Evolutionary conservation across 2,329 filamentous ascomycete species (phyloP).

Genomic region (Monilinia fructigena): DNA sequence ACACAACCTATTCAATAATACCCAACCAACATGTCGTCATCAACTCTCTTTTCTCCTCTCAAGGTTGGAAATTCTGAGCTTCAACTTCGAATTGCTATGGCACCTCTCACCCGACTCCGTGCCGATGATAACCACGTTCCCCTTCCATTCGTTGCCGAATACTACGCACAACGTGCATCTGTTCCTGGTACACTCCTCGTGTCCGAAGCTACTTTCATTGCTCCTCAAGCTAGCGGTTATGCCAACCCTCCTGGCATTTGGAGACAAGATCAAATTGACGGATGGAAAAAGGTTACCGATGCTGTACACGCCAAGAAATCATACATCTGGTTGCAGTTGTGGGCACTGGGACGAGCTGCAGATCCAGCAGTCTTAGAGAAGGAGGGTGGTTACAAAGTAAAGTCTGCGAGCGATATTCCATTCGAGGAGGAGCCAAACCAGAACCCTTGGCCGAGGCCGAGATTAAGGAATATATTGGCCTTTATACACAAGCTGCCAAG

Average conservation of each 20-base stretch:
- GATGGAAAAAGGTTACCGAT: constrained; percentile 57
- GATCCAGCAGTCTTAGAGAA: constrained; percentile 23
- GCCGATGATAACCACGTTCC: constrained; percentile 49
- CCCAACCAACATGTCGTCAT: constrained; percentile 22
- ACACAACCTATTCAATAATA: neutral
- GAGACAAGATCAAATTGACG: constrained; percentile 50
- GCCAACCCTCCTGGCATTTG: constrained; percentile 56
- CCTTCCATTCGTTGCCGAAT: constrained; percentile 46
- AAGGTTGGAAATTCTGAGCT: constrained; percentile 44
- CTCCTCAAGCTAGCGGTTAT: constrained; percentile 47
- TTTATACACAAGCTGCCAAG: constrained; percentile 40
- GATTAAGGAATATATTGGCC: constrained; percentile 42
- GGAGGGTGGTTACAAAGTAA: constrained; percentile 32
- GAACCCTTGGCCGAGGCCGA: constrained; percentile 43
- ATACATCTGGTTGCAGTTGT: constrained; percentile 60
- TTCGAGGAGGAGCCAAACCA: constrained; percentile 31
- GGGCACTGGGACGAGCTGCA: constrained; percentile 54
- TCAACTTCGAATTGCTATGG: constrained; percentile 51
- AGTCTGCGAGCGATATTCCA: constrained; percentile 32
- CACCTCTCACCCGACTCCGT: constrained; percentile 57
- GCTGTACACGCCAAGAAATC: constrained; percentile 59
- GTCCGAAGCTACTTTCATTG: constrained; percentile 54
- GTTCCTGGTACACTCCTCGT: constrained; percentile 55
- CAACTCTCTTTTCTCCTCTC: constrained; percentile 46
- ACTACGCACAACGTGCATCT: constrained; percentile 53